Percentiles rank a stretch among this genome's conserved stretches.
Conservation (phyloP, 2,329 filamentous ascomycete species). For the Fusarium haematococcum region DNA sequence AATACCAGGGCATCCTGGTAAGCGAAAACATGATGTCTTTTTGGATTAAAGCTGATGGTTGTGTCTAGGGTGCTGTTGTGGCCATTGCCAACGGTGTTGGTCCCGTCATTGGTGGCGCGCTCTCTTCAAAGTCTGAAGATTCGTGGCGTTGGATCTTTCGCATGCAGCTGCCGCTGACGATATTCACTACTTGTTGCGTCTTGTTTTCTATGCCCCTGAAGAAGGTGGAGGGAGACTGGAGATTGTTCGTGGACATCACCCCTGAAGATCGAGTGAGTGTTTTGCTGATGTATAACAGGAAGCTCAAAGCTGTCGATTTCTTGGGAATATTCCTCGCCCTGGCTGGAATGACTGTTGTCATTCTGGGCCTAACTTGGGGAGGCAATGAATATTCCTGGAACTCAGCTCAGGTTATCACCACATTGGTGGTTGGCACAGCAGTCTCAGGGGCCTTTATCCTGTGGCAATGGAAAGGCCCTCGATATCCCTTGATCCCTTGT, state of each 20-base stretch:
- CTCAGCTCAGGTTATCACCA: conserved; percentile 65
- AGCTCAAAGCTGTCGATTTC: conserved; percentile 64
- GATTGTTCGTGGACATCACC: conserved; percentile 44
- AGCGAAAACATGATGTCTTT: background rate
- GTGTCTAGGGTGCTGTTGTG: conserved; percentile 59
- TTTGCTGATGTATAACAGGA: conserved; percentile 44
- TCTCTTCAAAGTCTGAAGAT: conserved; percentile 58
- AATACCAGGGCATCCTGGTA: conserved; percentile 74
- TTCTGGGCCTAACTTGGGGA: conserved; percentile 68
- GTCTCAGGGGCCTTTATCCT: conserved; percentile 62
- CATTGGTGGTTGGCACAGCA: conserved; percentile 62
- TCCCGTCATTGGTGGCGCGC: conserved; percentile 64
- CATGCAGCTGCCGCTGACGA: conserved; percentile 65
- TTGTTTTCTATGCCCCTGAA: conserved; percentile 69
- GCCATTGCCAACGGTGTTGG: conserved; percentile 67
- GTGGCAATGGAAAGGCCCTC: conserved; percentile 64
- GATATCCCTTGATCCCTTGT: conserved; percentile 61
- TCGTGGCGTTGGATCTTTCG: conserved; percentile 67
- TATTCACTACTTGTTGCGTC: conserved; percentile 59
- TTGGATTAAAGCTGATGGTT: background rate
- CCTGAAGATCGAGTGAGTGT: fast-evolving
- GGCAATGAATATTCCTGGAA: conserved; percentile 69
- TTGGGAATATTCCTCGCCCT: conserved; percentile 60
- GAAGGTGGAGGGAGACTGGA: conserved; percentile 65
- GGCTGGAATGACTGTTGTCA: conserved; percentile 57